Conservation (phyloP, 495 filamentous ascomycete genomes). For the Hyaloscypha variabilis region DNA sequence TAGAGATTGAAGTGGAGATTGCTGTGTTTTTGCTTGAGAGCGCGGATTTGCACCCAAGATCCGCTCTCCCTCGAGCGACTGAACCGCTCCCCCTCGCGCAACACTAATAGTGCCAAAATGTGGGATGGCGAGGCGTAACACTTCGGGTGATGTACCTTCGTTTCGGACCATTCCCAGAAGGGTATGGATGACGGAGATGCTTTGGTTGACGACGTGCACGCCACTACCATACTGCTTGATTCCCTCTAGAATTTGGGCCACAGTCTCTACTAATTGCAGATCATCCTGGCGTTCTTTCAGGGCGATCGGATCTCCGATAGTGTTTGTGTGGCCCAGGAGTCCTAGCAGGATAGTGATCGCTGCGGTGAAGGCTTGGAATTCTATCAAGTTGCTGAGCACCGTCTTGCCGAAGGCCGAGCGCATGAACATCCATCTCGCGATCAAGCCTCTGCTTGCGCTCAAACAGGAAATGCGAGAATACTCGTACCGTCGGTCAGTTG, state of each 20-base stretch:
- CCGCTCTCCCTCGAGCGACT: slow-evolving; percentile 4
- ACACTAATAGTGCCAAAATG: slow-evolving; percentile 49
- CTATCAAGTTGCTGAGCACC: slow-evolving; percentile 43
- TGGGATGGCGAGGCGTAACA: slow-evolving; percentile 45
- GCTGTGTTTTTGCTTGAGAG: neutral
- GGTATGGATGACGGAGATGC: slow-evolving; percentile 40
- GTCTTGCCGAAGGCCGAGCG: slow-evolving; percentile 34
- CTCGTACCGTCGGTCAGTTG: slow-evolving; percentile 44
- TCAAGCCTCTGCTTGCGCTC: slow-evolving; percentile 40
- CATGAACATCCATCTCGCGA: slow-evolving; percentile 42
- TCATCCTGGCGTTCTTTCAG: slow-evolving; percentile 30
- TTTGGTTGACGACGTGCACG: slow-evolving; percentile 39
- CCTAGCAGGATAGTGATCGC: slow-evolving; percentile 46
- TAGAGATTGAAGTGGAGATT: neutral
- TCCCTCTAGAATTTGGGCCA: slow-evolving; percentile 40
- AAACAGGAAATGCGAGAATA: slow-evolving; percentile 49
- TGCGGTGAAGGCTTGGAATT: slow-evolving; percentile 46
- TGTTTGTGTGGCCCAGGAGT: slow-evolving; percentile 31
- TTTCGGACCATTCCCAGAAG: slow-evolving; percentile 36
- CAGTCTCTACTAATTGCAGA: slow-evolving; percentile 12
- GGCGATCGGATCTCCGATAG: neutral
- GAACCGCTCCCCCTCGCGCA: slow-evolving; percentile 28
- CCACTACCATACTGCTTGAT: slow-evolving; percentile 39
- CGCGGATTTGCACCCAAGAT: slow-evolving; percentile 1
- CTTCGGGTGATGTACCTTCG: slow-evolving; percentile 5